A percentile compares a stretch with the other conserved stretches of the same genome.
Evolutionary conservation across 441 rosid species (phyloP).

Genomic region (Adansonia rubrostipa): DNA sequence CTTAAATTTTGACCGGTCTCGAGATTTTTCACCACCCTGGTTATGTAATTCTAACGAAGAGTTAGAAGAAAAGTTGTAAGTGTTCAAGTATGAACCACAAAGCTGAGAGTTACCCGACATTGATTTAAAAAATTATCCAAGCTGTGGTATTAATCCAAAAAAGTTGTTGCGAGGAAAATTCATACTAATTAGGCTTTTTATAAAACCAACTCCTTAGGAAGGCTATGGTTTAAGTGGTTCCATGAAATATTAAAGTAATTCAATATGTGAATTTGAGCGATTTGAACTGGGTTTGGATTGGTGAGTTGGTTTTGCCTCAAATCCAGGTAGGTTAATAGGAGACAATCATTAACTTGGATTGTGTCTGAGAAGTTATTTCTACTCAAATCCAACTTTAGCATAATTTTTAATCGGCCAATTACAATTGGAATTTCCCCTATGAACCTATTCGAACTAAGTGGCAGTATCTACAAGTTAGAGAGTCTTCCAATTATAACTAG

Average conservation of each 20-base stretch:
- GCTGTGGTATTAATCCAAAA: slow-evolving; percentile 73
- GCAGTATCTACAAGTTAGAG: slow-evolving; percentile 64
- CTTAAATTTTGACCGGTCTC: slow-evolving; percentile 57
- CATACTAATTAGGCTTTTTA: slow-evolving; percentile 77
- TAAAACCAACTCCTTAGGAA: slow-evolving; percentile 66
- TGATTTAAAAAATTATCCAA: slow-evolving; percentile 72
- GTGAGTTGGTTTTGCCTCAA: slow-evolving; percentile 81
- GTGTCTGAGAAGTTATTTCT: slow-evolving; percentile 72
- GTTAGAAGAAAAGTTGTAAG: slow-evolving; percentile 50
- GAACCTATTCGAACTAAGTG: slow-evolving; percentile 57
- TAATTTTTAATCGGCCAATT: slow-evolving; percentile 59
- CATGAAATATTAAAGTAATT: slow-evolving; percentile 78
- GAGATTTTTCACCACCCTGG: slow-evolving; percentile 42
- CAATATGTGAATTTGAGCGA: slow-evolving; percentile 62
- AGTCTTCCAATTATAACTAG: slow-evolving; percentile 66
- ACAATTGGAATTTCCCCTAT: slow-evolving; percentile 60
- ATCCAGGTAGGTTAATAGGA: slow-evolving; percentile 63
- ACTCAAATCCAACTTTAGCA: slow-evolving; percentile 66
- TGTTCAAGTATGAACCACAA: slow-evolving; percentile 59
- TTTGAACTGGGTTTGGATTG: slow-evolving; percentile 67
- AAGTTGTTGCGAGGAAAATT: slow-evolving; percentile 85
- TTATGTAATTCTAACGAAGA: slow-evolving; percentile 41
- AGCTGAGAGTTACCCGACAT: slow-evolving; percentile 82
- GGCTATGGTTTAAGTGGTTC: slow-evolving; percentile 62
- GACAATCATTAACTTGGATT: slow-evolving; percentile 62